phyloP scores from a whole-genome alignment of 2,329 filamentous ascomycete genomes.

The Dactylonectria estremocensis region DNA sequence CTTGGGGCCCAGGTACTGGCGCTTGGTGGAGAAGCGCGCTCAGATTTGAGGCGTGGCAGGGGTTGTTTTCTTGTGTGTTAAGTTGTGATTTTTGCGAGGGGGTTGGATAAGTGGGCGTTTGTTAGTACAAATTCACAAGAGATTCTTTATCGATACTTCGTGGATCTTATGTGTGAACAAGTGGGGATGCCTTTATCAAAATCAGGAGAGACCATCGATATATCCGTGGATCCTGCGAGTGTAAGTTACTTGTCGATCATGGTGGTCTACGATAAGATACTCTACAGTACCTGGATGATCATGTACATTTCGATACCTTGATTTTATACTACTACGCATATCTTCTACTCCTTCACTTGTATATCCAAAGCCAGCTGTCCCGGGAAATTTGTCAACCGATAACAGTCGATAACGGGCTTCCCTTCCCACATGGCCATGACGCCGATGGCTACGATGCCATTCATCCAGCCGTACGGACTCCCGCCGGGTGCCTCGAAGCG shows the following conservation, averaged over 20 bases:
- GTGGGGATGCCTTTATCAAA: too few species aligned
- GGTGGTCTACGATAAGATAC: too few species aligned
- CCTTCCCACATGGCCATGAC: slow-evolving; percentile 40
- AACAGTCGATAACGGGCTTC: slow-evolving; percentile 41
- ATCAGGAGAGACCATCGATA: too few species aligned
- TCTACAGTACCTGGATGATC: too few species aligned
- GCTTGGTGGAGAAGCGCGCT: slow-evolving; percentile 37
- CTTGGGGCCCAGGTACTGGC: slow-evolving; percentile 45
- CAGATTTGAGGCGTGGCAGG: slow-evolving; percentile 23
- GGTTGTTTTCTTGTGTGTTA: not conserved
- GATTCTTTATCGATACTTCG: not conserved
- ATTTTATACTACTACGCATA: not conserved
- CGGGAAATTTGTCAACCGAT: slow-evolving; percentile 42
- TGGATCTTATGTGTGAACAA: not conserved
- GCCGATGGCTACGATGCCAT: slow-evolving; percentile 33
- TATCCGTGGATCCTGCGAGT: too few species aligned
- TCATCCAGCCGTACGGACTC: slow-evolving; percentile 37
- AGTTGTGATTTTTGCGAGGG: not conserved
- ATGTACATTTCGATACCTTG: too few species aligned
- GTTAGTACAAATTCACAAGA: not conserved
- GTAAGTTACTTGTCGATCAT: too few species aligned
- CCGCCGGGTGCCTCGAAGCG: slow-evolving; percentile 37
- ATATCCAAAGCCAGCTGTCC: slow-evolving; percentile 23
- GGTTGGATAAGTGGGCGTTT: not conserved
- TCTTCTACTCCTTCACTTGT: not conserved